Base-by-base conservation (phyloP, 345 rosid species). In the Mallotus nudiflorus region DNA sequence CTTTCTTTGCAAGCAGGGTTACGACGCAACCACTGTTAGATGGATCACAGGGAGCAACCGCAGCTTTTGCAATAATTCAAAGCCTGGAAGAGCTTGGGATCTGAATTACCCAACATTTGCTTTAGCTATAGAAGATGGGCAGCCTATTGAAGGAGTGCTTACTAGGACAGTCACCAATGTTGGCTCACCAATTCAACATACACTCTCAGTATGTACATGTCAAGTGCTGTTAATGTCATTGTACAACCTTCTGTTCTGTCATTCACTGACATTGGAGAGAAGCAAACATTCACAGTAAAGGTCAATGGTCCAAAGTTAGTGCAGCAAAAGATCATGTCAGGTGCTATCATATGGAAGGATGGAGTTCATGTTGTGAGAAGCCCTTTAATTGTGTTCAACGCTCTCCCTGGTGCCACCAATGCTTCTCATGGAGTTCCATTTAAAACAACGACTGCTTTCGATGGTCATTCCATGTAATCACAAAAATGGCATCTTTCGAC, bases 1-100 rank as follows among this genome's bases (percentile, higher is more conserved):
- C 83, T 86, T 78, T 77, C 88, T 84, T 13, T 84, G 90, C 77
- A 74, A 75, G 62, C 82, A 80, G 56, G 86, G 85, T 3, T 84
- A 78, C 71, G 78, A 75, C 22, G 67, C 48, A 58, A 73, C 74
- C 45, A 60, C 65, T n/a, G 51, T 79, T n/a, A 71, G 80, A 45
- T 5, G 54, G 9, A 61, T 84, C 48, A 78, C 81, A 0, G 85
- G 84, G 0, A 72, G 77, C 29, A 76, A 78, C 56, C 69, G 73
- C 69, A 77, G 74, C 44, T 46, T 56, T 22, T 80, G 81, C 66
- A 48, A 80, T 15, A 67, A 65, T 69, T 63, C 67, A 14, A 10
- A 8, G 20, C 78, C 67, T 2, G 84, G 79, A 62, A 69, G 76
- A 49, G 84, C 81, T 12, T 82, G 85, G 82, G 80, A 86, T 66